Evolutionary conservation across 345 rosid genomes (phyloP).

Genomic region (Citrus maxima): DNA sequence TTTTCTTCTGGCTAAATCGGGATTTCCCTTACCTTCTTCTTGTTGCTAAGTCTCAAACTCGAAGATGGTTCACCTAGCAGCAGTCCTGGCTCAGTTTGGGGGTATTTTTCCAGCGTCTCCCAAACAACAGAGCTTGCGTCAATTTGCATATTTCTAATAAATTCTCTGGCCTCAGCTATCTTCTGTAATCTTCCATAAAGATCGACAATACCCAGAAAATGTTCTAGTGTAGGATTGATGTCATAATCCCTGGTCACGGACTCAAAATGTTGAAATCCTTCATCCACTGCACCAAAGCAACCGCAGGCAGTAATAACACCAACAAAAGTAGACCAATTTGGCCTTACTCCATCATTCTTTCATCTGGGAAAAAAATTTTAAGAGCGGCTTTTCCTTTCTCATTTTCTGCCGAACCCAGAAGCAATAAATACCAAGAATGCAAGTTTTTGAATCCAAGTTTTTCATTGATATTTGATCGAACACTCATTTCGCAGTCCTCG

Average conservation of each 20-base stretch:
- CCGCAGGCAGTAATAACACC: slow-evolving; percentile 3
- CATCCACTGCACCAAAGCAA: slow-evolving; percentile 12
- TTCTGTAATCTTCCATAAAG: slow-evolving; percentile 9
- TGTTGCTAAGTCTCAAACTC: slow-evolving; percentile 3
- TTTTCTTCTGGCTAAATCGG: slow-evolving; percentile 4
- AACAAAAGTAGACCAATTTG: slow-evolving; percentile 6
- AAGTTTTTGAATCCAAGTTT: background rate
- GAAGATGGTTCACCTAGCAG: background rate
- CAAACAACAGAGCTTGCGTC: slow-evolving; percentile 6
- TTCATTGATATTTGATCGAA: background rate
- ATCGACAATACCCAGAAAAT: slow-evolving; percentile 7
- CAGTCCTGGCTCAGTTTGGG: background rate
- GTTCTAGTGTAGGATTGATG: slow-evolving; percentile 1
- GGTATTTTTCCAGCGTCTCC: slow-evolving; percentile 10
- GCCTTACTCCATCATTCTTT: slow-evolving; percentile 7
- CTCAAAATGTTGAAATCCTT: slow-evolving; percentile 9
- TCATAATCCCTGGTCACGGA: slow-evolving; percentile 1
- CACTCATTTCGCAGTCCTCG: background rate
- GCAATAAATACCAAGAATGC: slow-evolving; percentile 10
- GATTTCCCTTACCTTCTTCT: background rate
- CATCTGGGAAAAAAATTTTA: slow-evolving; percentile 3
- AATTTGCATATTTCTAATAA: slow-evolving; percentile 1
- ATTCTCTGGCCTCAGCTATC: slow-evolving; percentile 4
- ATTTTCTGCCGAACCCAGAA: slow-evolving; percentile 7
- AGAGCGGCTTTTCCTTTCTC: slow-evolving; percentile 5